A percentile compares a stretch with the other conserved stretches of the same genome.
Conservation (phyloP, 2,329 filamentous ascomycete species). For the Bipolaris gigantea region DNA sequence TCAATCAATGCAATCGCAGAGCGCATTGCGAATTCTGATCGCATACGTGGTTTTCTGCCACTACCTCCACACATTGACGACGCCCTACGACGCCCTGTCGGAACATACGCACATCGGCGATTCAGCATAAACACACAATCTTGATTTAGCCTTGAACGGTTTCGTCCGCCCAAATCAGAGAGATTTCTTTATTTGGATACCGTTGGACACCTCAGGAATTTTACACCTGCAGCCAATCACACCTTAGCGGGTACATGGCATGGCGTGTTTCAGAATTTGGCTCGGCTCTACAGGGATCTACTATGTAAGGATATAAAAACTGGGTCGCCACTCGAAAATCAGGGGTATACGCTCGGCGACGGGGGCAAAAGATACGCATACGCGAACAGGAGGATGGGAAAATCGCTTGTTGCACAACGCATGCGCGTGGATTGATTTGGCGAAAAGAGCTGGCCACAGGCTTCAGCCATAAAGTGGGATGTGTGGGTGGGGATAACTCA, state of each 20-base stretch:
- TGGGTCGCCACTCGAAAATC: not conserved
- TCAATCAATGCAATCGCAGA: not conserved
- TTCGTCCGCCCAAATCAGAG: not conserved
- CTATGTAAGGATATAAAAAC: not conserved
- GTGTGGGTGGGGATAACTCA: not conserved
- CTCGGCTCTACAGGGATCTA: not conserved
- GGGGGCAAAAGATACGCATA: not conserved
- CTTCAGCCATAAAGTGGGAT: not conserved
- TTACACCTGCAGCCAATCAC: not conserved
- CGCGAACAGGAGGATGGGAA: not conserved
- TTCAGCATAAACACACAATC: not conserved
- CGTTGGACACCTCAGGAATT: not conserved
- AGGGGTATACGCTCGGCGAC: not conserved
- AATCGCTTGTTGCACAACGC: not conserved
- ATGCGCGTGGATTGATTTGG: not conserved
- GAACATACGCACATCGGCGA: not conserved
- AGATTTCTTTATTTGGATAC: not conserved
- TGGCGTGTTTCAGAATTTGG: conserved; percentile 1
- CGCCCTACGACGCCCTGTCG: not conserved
- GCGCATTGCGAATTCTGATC: not conserved
- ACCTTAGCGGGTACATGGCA: not conserved
- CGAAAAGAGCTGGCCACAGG: not conserved
- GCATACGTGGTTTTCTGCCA: not conserved
- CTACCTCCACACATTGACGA: not conserved
- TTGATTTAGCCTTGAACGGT: not conserved